Conservation (phyloP, 1,284 basidiomycete genomes). For the Volvariella surrecta region DNA sequence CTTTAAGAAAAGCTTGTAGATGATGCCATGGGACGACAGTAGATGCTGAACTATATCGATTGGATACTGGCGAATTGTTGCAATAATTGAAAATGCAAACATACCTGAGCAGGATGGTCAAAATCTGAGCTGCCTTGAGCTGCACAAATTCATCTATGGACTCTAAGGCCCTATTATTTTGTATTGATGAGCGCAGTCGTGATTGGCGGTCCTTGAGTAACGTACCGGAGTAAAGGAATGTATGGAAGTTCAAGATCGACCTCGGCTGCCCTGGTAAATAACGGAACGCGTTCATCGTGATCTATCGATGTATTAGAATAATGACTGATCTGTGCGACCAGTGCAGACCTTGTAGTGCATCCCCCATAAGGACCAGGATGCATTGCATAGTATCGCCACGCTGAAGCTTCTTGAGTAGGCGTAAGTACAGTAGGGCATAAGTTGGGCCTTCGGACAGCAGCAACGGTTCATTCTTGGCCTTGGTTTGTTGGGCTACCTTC, state of each 20-base stretch:
- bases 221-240: conserved; percentile 72
- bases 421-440: conserved; percentile 87
- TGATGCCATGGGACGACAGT: conserved; percentile 45
- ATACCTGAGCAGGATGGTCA: conserved; percentile 79
- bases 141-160: conserved; percentile 92
- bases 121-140: conserved; percentile 82
- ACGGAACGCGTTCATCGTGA: conserved; percentile 70
- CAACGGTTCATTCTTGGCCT: conserved; percentile 63
- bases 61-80: background rate
- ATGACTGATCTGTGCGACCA: background rate
- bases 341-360: conserved; percentile 70
- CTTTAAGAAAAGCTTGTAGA: conserved; percentile 59
- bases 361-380: conserved; percentile 85
- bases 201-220: conserved; percentile 2
- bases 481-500: conserved; percentile 78
- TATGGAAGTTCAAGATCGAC: conserved; percentile 79
- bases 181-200: conserved; percentile 2
- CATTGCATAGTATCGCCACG: conserved; percentile 92
- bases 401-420: conserved; percentile 88
- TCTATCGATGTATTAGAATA: conserved; percentile 30
- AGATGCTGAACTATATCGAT: conserved; percentile 40
- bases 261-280: conserved; percentile 57
- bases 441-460: conserved; percentile 72
- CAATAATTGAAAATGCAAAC: conserved; percentile 12
- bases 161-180: conserved; percentile 56